Evolutionary conservation across 768 basidiomycete genomes (phyloP), one percentile per base, ranked within the genome.

Genomic region (Holtermannia corniformis): DNA sequence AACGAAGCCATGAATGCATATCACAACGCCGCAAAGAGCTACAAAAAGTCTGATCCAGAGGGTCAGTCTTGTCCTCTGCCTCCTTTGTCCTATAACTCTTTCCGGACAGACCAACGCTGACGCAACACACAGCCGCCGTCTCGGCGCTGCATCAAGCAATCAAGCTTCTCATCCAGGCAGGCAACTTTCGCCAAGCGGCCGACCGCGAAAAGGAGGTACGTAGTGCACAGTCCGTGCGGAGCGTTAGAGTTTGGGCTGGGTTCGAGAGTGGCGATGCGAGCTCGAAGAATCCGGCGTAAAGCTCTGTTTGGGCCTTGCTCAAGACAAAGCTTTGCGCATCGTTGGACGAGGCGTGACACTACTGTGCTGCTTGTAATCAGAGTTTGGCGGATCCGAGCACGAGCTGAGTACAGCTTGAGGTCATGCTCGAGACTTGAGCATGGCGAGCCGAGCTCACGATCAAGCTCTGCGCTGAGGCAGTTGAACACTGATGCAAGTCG

Each of bases 1-100:
- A 90, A 90, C 60, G 95, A 97, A 61, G 92, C 93, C n/a, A 86
- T 91, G 20, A 93, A 92, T 68, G 92, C 92, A 7, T 97, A 86
- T 85, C 96, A 93, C 87, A 95, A 93, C 69, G 92, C 95, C 12
- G 84, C 88, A 27, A 97, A 97, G 75, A 83, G 86, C 11, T 99
- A 87, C 78, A 99, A 96, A 77, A 80, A 86, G 73, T 85, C 83
- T 22, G 82, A 79, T 70, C 91, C 76, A 79, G 85, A 89, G 61
- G 76, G 93, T 95, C 70, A 69, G 83, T 73, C 20, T 43, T 27
- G 22, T 44, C 19, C 55, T 49, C 41, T 56, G 49, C 50, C 62
- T 63, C 54, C 58, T 51, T 58, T 28, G 47, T 43, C 50, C 22
- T 20, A 42, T 20, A n/a, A 32, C 7, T 22, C 21, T 32, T 26